Evolutionary conservation across 805 yeast genomes (phyloP).

Genomic region (Candida incommunis): DNA sequence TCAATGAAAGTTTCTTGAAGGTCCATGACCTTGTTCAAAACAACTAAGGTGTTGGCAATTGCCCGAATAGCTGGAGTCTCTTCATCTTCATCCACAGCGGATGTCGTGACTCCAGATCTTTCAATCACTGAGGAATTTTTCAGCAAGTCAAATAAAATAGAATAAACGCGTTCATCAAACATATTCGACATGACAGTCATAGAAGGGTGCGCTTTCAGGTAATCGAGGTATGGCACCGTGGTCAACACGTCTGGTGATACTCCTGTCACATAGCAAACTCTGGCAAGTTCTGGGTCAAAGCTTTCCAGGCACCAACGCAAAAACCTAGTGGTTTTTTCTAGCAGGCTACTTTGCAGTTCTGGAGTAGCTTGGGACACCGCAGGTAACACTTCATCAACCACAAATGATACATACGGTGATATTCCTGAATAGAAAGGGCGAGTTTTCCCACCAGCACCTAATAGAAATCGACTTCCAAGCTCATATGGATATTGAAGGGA

Average conservation of each 20-base stretch:
- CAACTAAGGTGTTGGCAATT: conserved; percentile 11
- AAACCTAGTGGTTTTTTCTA: background rate
- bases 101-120: background rate
- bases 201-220: background rate
- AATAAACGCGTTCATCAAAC: conserved; percentile 1
- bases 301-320: conserved; percentile 1
- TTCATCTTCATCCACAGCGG: conserved; percentile 1
- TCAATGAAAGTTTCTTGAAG: conserved; percentile 21
- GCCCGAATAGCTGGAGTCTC: conserved; percentile 21
- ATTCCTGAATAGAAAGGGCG: background rate
- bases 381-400: background rate
- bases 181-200: conserved; percentile 1
- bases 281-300: conserved; percentile 1
- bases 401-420: background rate
- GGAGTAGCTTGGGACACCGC: background rate
- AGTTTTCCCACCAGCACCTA: background rate
- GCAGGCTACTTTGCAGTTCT: background rate
- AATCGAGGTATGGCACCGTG: background rate
- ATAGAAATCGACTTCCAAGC: background rate
- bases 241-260: background rate
- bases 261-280: background rate
- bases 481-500: background rate
- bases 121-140: background rate
- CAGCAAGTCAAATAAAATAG: background rate
- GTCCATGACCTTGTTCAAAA: conserved; percentile 12